phyloP scores from a whole-genome alignment of 495 filamentous ascomycete genomes.

The Pyronema domesticum region DNA sequence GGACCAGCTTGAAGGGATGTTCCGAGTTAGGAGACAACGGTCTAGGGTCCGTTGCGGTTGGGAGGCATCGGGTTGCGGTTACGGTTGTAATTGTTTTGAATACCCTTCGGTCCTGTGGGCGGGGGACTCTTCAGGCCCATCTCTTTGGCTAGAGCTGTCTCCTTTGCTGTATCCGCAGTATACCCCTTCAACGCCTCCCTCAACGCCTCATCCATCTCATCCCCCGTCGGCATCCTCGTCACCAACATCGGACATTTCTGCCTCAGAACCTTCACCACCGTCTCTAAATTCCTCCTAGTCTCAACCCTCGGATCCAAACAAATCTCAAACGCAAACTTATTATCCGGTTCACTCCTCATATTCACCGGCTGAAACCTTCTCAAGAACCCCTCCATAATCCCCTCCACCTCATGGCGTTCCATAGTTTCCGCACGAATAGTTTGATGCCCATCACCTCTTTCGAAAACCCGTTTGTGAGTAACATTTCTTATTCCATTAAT shows the following conservation, averaged over 20 bases:
- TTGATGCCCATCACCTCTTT: conserved; percentile 88
- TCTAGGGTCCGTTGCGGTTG: no score
- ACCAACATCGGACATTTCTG: conserved; percentile 60
- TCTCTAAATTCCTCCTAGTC: conserved; percentile 76
- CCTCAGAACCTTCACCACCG: conserved; percentile 49
- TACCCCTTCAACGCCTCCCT: conserved; percentile 45
- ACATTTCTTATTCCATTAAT: conserved; percentile 42
- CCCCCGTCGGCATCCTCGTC: conserved; percentile 44
- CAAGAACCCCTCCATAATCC: conserved; percentile 93
- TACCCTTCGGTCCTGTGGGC: no score
- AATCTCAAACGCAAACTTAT: conserved; percentile 62
- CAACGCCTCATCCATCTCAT: conserved; percentile 71
- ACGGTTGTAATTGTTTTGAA: no score
- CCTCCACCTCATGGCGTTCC: conserved; percentile 46
- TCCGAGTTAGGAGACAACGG: no score
- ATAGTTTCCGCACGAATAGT: conserved; percentile 73
- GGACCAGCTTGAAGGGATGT: no score
- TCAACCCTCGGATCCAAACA: conserved; percentile 58
- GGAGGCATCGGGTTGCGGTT: no score
- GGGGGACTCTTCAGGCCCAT: no score
- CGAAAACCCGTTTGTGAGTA: conserved; percentile 59
- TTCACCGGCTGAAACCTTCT: conserved; percentile 68
- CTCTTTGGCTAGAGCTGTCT: no score
- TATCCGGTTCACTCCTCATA: conserved; percentile 44
- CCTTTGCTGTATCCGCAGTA: no score